A percentile compares a stretch with the other conserved stretches of the same genome.
These are phyloP conservation scores for Hibiscus mutabilis DNA, from an alignment of 345 rosid genomes.

Conservation along the genomic window DNA sequence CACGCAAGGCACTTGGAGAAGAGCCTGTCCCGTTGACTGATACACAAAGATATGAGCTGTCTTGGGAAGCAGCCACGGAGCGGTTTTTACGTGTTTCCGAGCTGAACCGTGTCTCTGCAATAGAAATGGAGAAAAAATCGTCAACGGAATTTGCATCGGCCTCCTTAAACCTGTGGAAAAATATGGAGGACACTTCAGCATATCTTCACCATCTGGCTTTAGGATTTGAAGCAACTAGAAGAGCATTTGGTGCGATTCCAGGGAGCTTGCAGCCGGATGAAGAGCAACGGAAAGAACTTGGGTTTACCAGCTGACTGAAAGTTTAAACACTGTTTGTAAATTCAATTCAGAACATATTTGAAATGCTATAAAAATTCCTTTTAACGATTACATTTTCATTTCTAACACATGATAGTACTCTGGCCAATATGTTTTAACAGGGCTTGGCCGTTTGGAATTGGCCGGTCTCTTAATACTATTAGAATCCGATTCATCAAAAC, in stretches of 20 bases:
- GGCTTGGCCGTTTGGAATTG: too few species aligned
- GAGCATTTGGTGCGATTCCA: constrained; percentile 78
- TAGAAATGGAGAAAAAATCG: constrained; percentile 9
- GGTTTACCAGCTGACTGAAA: constrained; percentile 31
- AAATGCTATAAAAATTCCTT: background rate
- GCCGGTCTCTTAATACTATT: too few species aligned
- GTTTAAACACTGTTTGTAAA: background rate
- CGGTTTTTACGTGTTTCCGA: constrained; percentile 36
- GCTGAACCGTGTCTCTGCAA: constrained; percentile 23
- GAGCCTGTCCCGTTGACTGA: constrained; percentile 61
- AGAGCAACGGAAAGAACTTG: constrained; percentile 67
- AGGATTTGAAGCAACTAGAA: constrained; percentile 68
- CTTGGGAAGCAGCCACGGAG: constrained; percentile 87
- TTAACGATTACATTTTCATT: background rate
- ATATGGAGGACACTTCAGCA: constrained; percentile 66
- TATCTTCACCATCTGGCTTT: constrained; percentile 58
- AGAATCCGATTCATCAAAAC: too few species aligned
- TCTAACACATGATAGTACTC: too few species aligned
- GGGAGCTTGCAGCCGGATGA: constrained; percentile 77
- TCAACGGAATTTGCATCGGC: constrained; percentile 37
- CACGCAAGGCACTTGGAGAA: constrained; percentile 52
- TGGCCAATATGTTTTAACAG: too few species aligned
- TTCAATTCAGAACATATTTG: background rate
- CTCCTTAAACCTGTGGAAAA: constrained; percentile 39
- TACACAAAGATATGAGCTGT: constrained; percentile 57